Percentiles rank a stretch among this genome's conserved stretches.
Evolutionary conservation across 2,329 filamentous ascomycete species (phyloP).

Genomic region (Hypomyces rosellus): DNA sequence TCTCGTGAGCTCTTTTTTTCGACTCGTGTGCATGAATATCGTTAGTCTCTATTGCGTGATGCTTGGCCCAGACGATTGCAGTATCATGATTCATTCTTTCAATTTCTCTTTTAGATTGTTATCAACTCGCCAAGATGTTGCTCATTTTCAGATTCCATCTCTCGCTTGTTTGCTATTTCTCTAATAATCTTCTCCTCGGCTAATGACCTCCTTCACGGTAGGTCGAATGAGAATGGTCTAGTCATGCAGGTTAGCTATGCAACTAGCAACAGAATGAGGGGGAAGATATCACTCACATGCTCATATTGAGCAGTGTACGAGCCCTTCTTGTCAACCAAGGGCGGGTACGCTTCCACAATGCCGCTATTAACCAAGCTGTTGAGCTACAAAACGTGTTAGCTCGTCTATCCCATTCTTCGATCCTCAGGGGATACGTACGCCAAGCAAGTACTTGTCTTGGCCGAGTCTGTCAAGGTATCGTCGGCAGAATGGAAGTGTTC

Average conservation of each 20-base stretch:
- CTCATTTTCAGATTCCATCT: slow-evolving; percentile 25
- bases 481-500: slow-evolving; percentile 83
- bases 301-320: slow-evolving; percentile 93
- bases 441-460: slow-evolving; percentile 88
- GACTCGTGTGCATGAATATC: no score
- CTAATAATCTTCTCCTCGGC: slow-evolving; percentile 78
- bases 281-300: slow-evolving; percentile 62
- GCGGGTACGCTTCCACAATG: slow-evolving; percentile 86
- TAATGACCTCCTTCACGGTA: slow-evolving; percentile 81
- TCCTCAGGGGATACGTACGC: slow-evolving; percentile 49
- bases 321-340: slow-evolving; percentile 85
- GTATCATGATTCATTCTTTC: not conserved
- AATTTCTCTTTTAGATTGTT: not conserved
- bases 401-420: slow-evolving; percentile 1
- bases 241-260: slow-evolving; percentile 10
- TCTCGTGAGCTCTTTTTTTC: no score
- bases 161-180: slow-evolving; percentile 1
- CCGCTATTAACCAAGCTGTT: slow-evolving; percentile 79
- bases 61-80: not conserved
- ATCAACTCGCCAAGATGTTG: no score
- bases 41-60: no score
- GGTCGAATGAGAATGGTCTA: slow-evolving; percentile 72
- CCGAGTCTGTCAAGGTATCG: slow-evolving; percentile 89
- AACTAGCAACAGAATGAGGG: not conserved
- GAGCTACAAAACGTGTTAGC: slow-evolving; percentile 44